These are phyloP conservation scores for Microdochium trichocladiopsis DNA, from an alignment of 2,329 filamentous ascomycete genomes.

Conservation along the genomic window DNA sequence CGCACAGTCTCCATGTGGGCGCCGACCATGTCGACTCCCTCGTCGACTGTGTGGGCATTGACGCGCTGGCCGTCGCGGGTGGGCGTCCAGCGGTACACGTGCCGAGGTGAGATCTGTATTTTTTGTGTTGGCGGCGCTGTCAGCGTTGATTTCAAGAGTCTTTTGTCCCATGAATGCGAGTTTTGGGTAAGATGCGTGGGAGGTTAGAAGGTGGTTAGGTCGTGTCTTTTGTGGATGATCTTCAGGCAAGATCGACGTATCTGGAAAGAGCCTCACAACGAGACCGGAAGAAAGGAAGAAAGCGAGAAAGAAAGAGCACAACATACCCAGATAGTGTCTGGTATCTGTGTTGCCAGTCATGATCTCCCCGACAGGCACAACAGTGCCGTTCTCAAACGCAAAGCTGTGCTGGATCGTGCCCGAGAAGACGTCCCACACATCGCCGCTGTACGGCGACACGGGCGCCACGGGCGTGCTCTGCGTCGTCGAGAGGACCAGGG, in stretches of 20 bases:
- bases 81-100: constrained; percentile 32
- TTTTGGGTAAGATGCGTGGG: too few relatives aligned
- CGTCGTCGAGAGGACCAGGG: constrained; percentile 25
- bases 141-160: too few relatives aligned
- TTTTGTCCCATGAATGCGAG: too few relatives aligned
- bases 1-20: constrained; percentile 27
- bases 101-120: constrained; percentile 19
- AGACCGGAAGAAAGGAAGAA: background rate
- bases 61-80: constrained; percentile 20
- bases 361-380: constrained; percentile 26
- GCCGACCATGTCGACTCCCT: constrained; percentile 26
- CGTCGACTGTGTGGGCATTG: constrained; percentile 29
- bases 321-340: constrained; percentile 21
- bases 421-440: constrained; percentile 22
- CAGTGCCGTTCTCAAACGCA: constrained; percentile 24
- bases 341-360: constrained; percentile 30
- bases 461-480: constrained; percentile 1
- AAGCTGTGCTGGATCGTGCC: constrained; percentile 24
- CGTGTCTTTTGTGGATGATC: too few relatives aligned
- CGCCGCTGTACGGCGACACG: constrained; percentile 10
- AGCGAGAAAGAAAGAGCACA: background rate
- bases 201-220: too few relatives aligned
- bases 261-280: background rate
- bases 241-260: too few relatives aligned
- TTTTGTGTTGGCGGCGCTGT: background rate